Evolutionary conservation across 2,329 filamentous ascomycete species (phyloP).

Genomic region (Cladosporium austrohemisphaericum): DNA sequence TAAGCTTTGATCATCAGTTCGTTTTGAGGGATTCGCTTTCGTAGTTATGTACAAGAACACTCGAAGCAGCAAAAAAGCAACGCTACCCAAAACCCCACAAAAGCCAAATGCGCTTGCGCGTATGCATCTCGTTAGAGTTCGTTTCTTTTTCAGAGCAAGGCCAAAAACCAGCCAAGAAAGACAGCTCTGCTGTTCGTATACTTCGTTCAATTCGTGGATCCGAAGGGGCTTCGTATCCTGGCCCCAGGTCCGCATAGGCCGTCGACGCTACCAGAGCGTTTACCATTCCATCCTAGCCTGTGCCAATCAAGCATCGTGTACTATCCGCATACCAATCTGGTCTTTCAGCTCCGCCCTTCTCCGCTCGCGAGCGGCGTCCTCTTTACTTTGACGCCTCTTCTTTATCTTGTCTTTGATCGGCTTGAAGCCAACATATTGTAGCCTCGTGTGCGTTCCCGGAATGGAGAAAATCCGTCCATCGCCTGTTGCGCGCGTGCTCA

Average conservation of each 20-base stretch:
- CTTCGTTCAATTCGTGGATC: no score
- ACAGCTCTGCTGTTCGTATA: no score
- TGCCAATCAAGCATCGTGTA: constrained; percentile 10
- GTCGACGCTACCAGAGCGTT: no score
- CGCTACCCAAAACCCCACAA: no score
- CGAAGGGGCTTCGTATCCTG: no score
- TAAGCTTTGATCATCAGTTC: not conserved
- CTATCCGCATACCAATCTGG: constrained; percentile 46
- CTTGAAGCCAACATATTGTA: constrained; percentile 50
- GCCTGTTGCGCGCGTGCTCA: constrained; percentile 6
- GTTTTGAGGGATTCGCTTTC: not conserved
- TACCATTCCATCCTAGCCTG: no score
- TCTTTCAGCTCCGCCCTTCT: constrained; percentile 51
- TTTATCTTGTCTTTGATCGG: constrained; percentile 48
- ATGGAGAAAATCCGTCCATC: constrained; percentile 15
- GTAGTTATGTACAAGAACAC: not conserved
- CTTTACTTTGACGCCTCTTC: constrained; percentile 36
- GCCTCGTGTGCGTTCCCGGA: constrained; percentile 36
- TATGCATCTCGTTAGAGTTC: constrained; percentile 6
- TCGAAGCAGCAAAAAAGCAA: not conserved
- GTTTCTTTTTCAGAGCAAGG: no score
- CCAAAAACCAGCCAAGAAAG: no score
- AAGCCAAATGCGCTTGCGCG: constrained; percentile 1
- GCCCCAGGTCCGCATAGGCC: no score
- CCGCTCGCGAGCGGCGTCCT: constrained; percentile 49